phyloP scores from a whole-genome alignment of 257 asterid genomes.

The Cinchona pubescens region DNA sequence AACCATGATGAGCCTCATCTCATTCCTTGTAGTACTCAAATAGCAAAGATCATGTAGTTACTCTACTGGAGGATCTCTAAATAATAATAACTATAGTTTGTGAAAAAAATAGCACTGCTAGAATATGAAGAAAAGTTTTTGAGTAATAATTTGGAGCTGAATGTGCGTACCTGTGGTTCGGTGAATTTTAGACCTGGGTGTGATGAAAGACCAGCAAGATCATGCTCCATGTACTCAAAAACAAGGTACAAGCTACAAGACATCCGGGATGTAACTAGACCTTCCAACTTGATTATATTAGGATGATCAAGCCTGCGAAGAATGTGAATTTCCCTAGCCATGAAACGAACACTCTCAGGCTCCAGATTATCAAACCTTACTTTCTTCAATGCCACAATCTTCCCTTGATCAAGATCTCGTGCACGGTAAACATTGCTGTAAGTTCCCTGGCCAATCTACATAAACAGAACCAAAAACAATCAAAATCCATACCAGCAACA shows the following conservation, averaged over 20 bases:
- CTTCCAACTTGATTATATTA: slow-evolving; percentile 83
- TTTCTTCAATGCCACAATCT: slow-evolving; percentile 88
- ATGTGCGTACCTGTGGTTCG: slow-evolving; percentile 70
- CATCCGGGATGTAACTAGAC: slow-evolving; percentile 91
- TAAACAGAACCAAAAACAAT: slow-evolving; percentile 11
- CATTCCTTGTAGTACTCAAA: background rate
- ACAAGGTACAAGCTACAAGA: slow-evolving; percentile 94
- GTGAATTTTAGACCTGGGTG: slow-evolving; percentile 80
- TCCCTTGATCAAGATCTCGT: slow-evolving; percentile 85
- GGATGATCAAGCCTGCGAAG: slow-evolving; percentile 89
- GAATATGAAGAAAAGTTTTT: background rate
- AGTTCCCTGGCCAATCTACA: slow-evolving; percentile 94
- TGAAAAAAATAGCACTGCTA: background rate
- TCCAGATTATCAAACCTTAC: slow-evolving; percentile 93
- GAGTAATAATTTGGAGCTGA: background rate
- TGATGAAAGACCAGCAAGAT: slow-evolving; percentile 86
- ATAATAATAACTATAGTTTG: background rate
- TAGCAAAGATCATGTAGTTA: background rate
- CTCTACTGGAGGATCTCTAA: background rate
- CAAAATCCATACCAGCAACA: slow-evolving; percentile 2
- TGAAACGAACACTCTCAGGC: slow-evolving; percentile 94
- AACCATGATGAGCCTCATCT: background rate
- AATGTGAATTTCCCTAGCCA: slow-evolving; percentile 95
- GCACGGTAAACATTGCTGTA: slow-evolving; percentile 94
- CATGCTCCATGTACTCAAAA: slow-evolving; percentile 97